A percentile compares a stretch with the other conserved stretches of the same genome.
Evolutionary conservation across 306 rosid species (phyloP).

Genomic region (Geum urbanum): DNA sequence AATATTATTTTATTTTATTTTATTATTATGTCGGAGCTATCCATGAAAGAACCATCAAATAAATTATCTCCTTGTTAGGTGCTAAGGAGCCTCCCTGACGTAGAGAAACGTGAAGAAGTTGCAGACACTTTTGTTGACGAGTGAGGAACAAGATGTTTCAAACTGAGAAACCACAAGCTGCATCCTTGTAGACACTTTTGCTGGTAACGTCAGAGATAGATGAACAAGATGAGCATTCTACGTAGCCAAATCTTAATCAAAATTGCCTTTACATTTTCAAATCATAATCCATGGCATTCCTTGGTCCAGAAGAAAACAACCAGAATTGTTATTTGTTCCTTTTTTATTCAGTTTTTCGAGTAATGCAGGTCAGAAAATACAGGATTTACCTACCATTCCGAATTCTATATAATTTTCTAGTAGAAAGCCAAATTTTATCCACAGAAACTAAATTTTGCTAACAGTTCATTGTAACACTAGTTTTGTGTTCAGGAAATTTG

Average conservation of each 20-base stretch:
- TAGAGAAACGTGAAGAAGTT: slow-evolving; percentile 27
- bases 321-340: not conserved
- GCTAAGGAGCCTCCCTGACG: slow-evolving; percentile 49
- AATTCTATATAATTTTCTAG: not conserved
- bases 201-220: slow-evolving; percentile 1
- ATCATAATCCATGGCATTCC: not conserved
- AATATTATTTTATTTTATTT: no score
- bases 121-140: slow-evolving; percentile 10
- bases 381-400: not conserved
- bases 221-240: not conserved
- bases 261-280: not conserved
- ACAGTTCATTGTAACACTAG: no score
- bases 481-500: no score
- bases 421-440: not conserved
- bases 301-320: slow-evolving; percentile 9
- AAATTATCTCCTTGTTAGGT: slow-evolving; percentile 33
- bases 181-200: not conserved
- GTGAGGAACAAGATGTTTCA: slow-evolving; percentile 16
- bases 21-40: not conserved
- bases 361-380: not conserved
- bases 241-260: not conserved
- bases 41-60: not conserved
- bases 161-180: not conserved
- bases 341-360: not conserved
- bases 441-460: not conserved